phyloP scores from a whole-genome alignment of 352 stramenopile genomes.

The Phytophthora citrophthora region DNA sequence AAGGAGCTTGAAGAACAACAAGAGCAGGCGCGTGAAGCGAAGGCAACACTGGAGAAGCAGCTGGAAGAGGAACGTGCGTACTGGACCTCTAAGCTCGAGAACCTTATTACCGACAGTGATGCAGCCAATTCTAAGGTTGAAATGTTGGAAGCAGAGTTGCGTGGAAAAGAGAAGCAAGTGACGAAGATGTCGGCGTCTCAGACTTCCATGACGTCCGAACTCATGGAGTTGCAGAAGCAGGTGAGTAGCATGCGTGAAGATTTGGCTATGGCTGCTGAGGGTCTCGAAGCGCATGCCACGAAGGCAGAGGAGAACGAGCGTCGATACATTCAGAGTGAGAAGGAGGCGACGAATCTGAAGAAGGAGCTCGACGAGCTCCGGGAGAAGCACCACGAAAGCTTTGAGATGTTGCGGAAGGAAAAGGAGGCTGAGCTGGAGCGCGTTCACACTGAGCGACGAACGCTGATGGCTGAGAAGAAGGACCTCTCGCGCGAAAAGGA shows the following conservation, averaged over 20 bases:
- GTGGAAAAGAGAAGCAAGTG: conserved; percentile 74
- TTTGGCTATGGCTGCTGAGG: conserved; percentile 68
- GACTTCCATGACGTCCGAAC: conserved; percentile 59
- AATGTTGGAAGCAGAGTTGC: conserved; percentile 44
- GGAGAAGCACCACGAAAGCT: conserved; percentile 62
- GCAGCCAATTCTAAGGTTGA: conserved; percentile 44
- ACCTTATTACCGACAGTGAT: conserved; percentile 67
- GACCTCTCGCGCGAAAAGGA: conserved; percentile 38
- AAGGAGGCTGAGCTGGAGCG: conserved; percentile 66
- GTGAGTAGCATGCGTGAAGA: conserved; percentile 67
- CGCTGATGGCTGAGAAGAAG: conserved; percentile 35
- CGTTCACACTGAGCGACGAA: conserved; percentile 45
- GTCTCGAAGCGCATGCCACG: conserved; percentile 67
- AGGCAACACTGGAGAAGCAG: conserved; percentile 39
- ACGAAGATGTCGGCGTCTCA: conserved; percentile 70
- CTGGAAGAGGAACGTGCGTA: conserved; percentile 73
- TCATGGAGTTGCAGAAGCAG: conserved; percentile 71
- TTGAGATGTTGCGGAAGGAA: conserved; percentile 66
- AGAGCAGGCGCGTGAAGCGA: conserved; percentile 26
- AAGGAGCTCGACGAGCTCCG: conserved; percentile 59
- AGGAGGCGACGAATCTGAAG: conserved; percentile 53
- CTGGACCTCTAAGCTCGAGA: conserved; percentile 72
- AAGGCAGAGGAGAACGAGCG: conserved; percentile 66
- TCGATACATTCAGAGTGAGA: conserved; percentile 55
- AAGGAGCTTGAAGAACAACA: conserved; percentile 39